Conservation (phyloP, 208 protist species). For the Crithidia sp. region DNA sequence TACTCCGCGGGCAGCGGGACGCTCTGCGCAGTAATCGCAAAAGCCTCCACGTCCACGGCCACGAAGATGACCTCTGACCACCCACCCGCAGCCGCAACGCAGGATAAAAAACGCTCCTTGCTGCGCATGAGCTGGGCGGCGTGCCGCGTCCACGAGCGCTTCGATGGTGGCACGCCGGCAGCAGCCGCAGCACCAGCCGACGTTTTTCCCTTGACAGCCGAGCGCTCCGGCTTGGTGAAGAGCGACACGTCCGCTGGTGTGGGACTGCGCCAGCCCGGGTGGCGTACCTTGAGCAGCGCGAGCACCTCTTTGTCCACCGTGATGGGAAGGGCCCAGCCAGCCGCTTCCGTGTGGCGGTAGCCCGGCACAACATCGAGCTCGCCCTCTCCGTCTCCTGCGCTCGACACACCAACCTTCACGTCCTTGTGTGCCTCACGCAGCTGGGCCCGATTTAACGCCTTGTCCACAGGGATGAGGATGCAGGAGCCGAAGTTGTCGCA, state of each 20-base stretch:
- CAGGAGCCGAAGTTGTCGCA: constrained; percentile 33
- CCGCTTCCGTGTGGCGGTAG: constrained; percentile 36
- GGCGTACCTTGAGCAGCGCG: constrained; percentile 25
- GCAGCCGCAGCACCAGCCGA: too few species aligned
- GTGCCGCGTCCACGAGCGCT: constrained; percentile 1
- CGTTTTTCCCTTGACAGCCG: not conserved
- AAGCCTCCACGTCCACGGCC: constrained; percentile 58
- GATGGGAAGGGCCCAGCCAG: constrained; percentile 53
- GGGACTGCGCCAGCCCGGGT: constrained; percentile 35
- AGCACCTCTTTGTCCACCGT: constrained; percentile 37
- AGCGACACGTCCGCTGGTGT: constrained; percentile 36
- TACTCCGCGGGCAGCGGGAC: constrained; percentile 57
- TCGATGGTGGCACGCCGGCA: not conserved
- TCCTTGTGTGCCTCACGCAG: constrained; percentile 32
- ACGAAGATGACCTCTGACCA: constrained; percentile 45
- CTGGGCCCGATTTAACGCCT: constrained; percentile 30
- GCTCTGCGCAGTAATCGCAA: constrained; percentile 16
- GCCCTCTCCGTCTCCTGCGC: constrained; percentile 9
- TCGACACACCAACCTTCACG: not conserved
- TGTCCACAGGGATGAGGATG: constrained; percentile 49
- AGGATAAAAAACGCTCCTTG: constrained; percentile 28
- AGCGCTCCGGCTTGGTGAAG: constrained; percentile 28
- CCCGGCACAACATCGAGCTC: constrained; percentile 52
- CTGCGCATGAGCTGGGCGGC: constrained; percentile 36
- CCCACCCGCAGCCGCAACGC: constrained; percentile 44